Evolutionary conservation across 2,329 filamentous ascomycete genomes (phyloP), one percentile per base, ranked within the genome.

Genomic region (Talaromyces rugulosus): DNA sequence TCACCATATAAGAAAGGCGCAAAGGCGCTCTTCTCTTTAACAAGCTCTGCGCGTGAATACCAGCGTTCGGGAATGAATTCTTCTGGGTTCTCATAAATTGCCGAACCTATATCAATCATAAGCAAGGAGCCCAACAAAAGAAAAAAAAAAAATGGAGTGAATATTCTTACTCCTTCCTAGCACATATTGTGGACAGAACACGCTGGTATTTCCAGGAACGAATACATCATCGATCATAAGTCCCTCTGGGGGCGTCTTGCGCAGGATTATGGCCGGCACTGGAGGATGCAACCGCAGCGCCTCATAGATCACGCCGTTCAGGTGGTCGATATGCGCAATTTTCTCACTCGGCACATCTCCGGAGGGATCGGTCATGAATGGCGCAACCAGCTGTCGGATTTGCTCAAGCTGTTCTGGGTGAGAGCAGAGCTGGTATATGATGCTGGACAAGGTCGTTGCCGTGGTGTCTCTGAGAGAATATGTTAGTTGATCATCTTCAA

Each of bases 301-400:
- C 64, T 82, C 79, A 59, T 78, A 75, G 64, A 81, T 78, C 16
- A 79, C 72, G 14, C 77, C 78, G 59, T 77, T 73, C 3, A 81
- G 70, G 65, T 79, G 65, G 27, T 61, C 59, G 16, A 63, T 51
- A 54, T 58, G 56, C 16, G 58, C 44, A 42, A 58, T 65, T 55
- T 63, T 61, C 16, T 64, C 58, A 53, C 56, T 62, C 27, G 60
- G 40, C 8, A 64, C 56, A 16, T 64, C 62, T 12, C 62, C 62
- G 4, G 62, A 62, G 5, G 59, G 18, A 53, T 63, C 62, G 5
- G 62, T 62, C 62, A 60, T 61, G 18, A 60, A 64, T 68, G 18
- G 73, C 56, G 7, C 66, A 1, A 77, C 66, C 63, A 78, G 72
- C 58, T 72, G 58, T 44, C 75, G 67, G 53, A 80, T 63, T 60